Base-by-base conservation (phyloP, 352 stramenopile species). In the Globisporangium ultimum region DNA sequence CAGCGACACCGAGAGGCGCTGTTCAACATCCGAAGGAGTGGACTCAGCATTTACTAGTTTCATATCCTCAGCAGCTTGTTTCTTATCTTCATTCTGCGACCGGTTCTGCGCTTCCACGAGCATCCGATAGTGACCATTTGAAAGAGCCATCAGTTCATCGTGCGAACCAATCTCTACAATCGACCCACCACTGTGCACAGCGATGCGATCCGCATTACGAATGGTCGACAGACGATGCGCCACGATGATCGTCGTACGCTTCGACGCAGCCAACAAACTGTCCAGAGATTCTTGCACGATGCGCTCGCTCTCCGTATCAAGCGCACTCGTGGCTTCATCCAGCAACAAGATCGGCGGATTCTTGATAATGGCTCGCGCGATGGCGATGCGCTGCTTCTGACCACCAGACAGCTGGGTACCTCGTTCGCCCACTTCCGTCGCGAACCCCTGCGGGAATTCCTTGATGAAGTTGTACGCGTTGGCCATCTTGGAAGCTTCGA, bases 221-320 rank as follows among this genome's bases (percentile, higher is more conserved):
- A 99, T 90, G 14, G 93, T 99, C 53, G 83, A 96, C 34, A 99
- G 66, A 12, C 94, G 84, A 67, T 98, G 95, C 0, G 95, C 96
- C 53, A 98, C 95, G 24, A 32, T 32, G 24, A 32, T 32, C 2
- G 24, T 32, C 24, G 24, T 32, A 5, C 24, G 24, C 24, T 32
- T 32, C 2, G 24, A 32, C 24, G 24, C 24, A 1, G 66, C 58
- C 42, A 88, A 28, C 22, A 90, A 51, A 20, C 22, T 47, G 60
- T 96, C 85, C 15, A 96, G 68, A 51, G 88, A 91, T 2, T 70
- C 60, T 51, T 97, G 90, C 1, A 45, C 24, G 24, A 96, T 68
- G 12, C 67, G 62, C 57, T 97, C 91, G 60, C 79, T 87, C 24
- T 88, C 67, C 0, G 94, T 98, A 24, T 89, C 74, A 53, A 32